These are phyloP conservation scores for Microcos paniculata DNA, from an alignment of 345 rosid genomes.

Conservation along the genomic window DNA sequence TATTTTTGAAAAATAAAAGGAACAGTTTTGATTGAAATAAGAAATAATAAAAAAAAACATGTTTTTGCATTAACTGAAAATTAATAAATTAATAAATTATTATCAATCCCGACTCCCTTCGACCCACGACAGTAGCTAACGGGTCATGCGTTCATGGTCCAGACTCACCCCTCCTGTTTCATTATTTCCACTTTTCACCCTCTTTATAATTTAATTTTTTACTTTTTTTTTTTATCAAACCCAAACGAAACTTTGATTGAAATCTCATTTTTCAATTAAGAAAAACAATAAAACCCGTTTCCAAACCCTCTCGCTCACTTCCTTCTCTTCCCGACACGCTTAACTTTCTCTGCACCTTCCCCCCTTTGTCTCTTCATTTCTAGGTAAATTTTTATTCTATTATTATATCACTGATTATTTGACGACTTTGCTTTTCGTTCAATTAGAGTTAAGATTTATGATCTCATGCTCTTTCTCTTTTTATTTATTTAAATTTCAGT, in stretches of 20 bases:
- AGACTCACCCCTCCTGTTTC: background rate
- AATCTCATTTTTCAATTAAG: background rate
- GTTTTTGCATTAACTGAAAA: too few species aligned
- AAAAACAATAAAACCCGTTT: background rate
- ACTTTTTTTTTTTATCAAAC: background rate
- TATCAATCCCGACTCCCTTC: too few species aligned
- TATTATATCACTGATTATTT: background rate
- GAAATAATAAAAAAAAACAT: too few species aligned
- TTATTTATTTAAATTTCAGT: too few species aligned
- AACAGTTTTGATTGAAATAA: too few species aligned
- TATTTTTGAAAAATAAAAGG: too few species aligned
- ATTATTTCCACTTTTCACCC: background rate
- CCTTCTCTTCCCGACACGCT: background rate
- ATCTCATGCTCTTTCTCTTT: background rate
- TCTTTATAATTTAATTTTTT: too few species aligned
- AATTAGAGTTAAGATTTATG: background rate
- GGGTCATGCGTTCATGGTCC: too few species aligned
- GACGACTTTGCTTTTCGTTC: background rate
- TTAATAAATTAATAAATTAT: too few species aligned
- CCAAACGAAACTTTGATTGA: background rate
- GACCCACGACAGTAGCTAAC: too few species aligned
- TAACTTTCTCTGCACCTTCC: background rate
- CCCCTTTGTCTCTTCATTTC: background rate
- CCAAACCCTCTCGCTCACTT: background rate
- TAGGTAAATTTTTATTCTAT: background rate